Base-by-base conservation (phyloP, 2,329 filamentous ascomycete species). In the Arthrinium puccinioides region DNA sequence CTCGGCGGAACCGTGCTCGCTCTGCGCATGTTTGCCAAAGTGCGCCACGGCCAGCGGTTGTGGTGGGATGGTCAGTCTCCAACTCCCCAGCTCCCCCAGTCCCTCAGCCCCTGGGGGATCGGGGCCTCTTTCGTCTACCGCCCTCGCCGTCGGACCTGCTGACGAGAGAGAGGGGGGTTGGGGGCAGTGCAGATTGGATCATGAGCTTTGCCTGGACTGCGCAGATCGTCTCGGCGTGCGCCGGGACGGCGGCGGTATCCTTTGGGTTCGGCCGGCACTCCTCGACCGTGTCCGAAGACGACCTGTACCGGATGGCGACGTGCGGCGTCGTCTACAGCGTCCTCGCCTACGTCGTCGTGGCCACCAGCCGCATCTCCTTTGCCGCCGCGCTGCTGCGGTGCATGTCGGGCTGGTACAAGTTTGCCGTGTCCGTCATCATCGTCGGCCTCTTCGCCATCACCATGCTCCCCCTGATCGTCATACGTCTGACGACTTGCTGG, bases 11-110 rank as follows among this genome's bases (percentile, higher is more conserved):
- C 13, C 11, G 31, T 39, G 7, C 24, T 39, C n/a, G 37, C 27
- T 11, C 37, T 39, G 16, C 30, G 37, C 2, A 29, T 39, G 14
- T 39, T 34, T 25, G 37, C 37, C n/a, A 39, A 39, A 15, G 24
- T 39, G 19, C 26, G 15, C 20, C 29, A 31, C 10, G 37, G 30
- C 7, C 37, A 31, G n/a, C 24, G 18, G 11, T 20, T 39, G 21
- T 39, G 29, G 31, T 39, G 30, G 31, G 37, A 39, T 16, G 37
- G 33, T 36, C n/a, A 11, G 33, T 36, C n/a, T n/a, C n/a, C n/a
- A n/a, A n/a, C n/a, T n/a, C n/a, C 13, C 13, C 13, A 26, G 9
- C 9, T 9, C 24, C 9, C 24, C 24, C 24, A 9, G 9, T 26
- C 9, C 24, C n/a, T 26, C 24, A 9, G 9, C 9, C 24, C n/a